These are phyloP conservation scores for Solanum chmielewskii DNA, from an alignment of 257 asterid species.

Conservation along the genomic window DNA sequence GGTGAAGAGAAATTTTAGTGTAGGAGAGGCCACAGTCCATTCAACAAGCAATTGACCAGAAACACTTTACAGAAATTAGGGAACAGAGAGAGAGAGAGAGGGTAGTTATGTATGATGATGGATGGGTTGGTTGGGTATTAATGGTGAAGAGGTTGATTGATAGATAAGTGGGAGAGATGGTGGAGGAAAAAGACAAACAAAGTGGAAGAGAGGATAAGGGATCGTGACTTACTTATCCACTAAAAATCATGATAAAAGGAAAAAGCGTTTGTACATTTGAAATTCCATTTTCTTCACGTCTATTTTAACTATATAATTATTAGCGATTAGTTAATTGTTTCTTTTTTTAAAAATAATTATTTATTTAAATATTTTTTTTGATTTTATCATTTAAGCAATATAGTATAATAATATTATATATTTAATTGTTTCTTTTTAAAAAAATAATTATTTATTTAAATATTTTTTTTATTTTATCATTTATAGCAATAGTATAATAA, in stretches of 20 bases:
- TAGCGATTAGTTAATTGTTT: too few relatives aligned
- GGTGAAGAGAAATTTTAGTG: constrained; percentile 5
- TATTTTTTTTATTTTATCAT: too few relatives aligned
- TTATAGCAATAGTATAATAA: too few relatives aligned
- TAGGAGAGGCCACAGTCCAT: constrained; percentile 53
- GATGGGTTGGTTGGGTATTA: not conserved
- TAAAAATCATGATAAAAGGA: too few relatives aligned
- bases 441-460: too few relatives aligned
- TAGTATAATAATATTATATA: too few relatives aligned
- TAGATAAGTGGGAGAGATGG: not conserved
- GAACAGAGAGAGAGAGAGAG: not conserved
- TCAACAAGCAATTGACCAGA: constrained; percentile 12
- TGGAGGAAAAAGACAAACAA: not conserved
- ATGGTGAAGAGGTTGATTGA: not conserved
- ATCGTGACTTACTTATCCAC: not conserved
- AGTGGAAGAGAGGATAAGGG: constrained; percentile 1
- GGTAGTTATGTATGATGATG: not conserved
- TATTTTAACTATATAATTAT: too few relatives aligned
- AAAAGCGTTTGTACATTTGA: not conserved
- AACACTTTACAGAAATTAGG: not conserved
- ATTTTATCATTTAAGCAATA: too few relatives aligned
- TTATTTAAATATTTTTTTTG: too few relatives aligned
- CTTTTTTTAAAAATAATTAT: too few relatives aligned
- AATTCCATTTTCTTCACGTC: too few relatives aligned
- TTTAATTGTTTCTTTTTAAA: too few relatives aligned